Base-by-base conservation (phyloP, 2,329 filamentous ascomycete genomes). In the Paraphaeosphaeria minitans region DNA sequence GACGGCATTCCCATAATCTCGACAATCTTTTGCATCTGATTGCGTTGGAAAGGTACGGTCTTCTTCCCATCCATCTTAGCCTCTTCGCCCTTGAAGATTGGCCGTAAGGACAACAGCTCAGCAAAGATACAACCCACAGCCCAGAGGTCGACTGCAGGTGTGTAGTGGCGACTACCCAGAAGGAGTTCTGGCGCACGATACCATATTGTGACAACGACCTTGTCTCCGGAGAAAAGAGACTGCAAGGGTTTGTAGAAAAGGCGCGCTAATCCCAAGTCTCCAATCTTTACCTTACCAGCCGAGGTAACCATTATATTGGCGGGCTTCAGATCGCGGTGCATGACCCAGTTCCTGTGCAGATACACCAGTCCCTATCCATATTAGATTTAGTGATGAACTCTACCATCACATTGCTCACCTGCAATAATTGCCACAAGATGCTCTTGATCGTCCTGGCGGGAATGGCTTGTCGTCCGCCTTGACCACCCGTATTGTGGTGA, bases 61-160 rank as follows among this genome's bases (percentile, higher is more conserved):
- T 98, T 98, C 78, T 99, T 99, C 68, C 87, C 91, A 77, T 99
- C 95, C 90, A 98, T 97, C 79, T 99, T 99, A 16, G 95, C 95
- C 78, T 99, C 95, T 73, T 99, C 95, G 0, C 95, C 95, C 74
- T 99, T 99, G 78, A 99, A 99, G 55, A 99, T 98, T 0, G 95
- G 95, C 0, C 94, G 85, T 3, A 99, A 80, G 1, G 91, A 93
- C 0, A 99, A 81, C 2, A 99, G 82, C 76, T 99, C 95, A 2
- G 95, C 95, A 72, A 99, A 98, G 70, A 99, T 99, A 76, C 95
- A 99, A 0, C 95, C 95, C 0, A 99, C 88, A 2, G 95, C 95
- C 95, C 95, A 99, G 77, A 98, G 88, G 76, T 99, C 95, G 64
- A 99, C 92, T 22, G 95, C 94, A 0, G 95, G 93, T 0, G 95